These are phyloP conservation scores for Apostasia shenzhenica DNA, from an alignment of 106 monocot genomes.

Conservation along the genomic window DNA sequence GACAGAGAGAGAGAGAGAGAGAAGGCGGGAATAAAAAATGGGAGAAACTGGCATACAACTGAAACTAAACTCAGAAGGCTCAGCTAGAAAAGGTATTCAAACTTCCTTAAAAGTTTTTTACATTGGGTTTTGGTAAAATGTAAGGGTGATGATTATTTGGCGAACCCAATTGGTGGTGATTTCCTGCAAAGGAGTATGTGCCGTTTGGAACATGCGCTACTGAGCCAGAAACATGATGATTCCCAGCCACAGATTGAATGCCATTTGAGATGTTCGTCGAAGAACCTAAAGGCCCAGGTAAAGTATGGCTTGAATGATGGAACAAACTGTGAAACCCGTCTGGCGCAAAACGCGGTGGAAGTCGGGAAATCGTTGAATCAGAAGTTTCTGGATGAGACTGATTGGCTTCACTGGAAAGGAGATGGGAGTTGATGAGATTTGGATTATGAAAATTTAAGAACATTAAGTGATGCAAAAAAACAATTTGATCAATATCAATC, in stretches of 20 bases:
- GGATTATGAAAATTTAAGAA: not conserved
- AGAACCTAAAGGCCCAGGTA: constrained; percentile 7
- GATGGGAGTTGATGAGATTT: not conserved
- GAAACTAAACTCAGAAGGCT: not conserved
- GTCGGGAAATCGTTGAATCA: constrained; percentile 15
- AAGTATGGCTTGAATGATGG: constrained; percentile 12
- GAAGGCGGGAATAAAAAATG: not conserved
- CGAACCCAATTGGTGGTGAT: constrained; percentile 1
- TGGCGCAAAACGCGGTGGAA: constrained; percentile 19
- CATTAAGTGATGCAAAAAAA: not conserved
- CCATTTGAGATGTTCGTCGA: not conserved
- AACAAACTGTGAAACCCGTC: constrained; percentile 25
- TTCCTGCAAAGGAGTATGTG: constrained; percentile 1
- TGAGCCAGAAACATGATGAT: not conserved
- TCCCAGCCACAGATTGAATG: not conserved
- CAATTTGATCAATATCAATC: not conserved
- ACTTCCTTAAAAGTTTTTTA: constrained; percentile 14
- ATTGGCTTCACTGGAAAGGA: constrained; percentile 14
- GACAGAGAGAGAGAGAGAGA: no score
- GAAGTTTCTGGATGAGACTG: constrained; percentile 27
- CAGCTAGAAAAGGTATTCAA: not conserved
- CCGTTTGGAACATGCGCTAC: constrained; percentile 1
- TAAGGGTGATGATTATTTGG: constrained; percentile 14
- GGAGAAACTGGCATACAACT: not conserved
- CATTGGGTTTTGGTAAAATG: constrained; percentile 25